A percentile compares a stretch with the other conserved stretches of the same genome.
These are phyloP conservation scores for Apiotrichum laibachii DNA, from an alignment of 1,284 basidiomycete species.

Conservation along the genomic window DNA sequence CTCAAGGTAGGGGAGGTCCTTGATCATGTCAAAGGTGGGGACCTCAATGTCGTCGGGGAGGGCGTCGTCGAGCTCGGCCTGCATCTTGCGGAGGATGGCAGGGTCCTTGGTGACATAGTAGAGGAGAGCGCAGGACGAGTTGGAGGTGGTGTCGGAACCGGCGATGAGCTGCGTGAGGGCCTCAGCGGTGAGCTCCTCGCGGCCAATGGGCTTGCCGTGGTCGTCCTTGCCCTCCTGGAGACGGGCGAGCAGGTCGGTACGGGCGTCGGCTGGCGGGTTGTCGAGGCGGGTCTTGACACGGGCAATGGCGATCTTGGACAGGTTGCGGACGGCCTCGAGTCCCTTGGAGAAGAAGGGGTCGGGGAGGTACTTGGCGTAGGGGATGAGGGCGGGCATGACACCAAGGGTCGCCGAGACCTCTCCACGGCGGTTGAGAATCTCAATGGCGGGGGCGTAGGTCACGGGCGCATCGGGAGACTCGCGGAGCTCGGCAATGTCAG, in stretches of 20 bases:
- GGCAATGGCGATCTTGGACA: slow-evolving; percentile 78
- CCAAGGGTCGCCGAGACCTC: slow-evolving; percentile 84
- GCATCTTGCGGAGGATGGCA: slow-evolving; percentile 65
- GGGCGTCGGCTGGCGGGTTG: slow-evolving; percentile 54
- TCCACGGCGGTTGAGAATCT: slow-evolving; percentile 84
- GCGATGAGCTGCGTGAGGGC: slow-evolving; percentile 82
- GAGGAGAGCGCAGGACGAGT: slow-evolving; percentile 79
- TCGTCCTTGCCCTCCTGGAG: slow-evolving; percentile 74
- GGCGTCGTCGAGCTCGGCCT: slow-evolving; percentile 74
- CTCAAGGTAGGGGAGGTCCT: slow-evolving; percentile 69
- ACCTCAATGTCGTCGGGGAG: slow-evolving; percentile 61
- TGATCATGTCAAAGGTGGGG: slow-evolving; percentile 59
- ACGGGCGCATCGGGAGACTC: slow-evolving; percentile 44
- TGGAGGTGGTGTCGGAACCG: slow-evolving; percentile 60
- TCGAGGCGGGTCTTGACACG: slow-evolving; percentile 72
- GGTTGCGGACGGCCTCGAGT: slow-evolving; percentile 64
- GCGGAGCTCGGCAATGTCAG: slow-evolving; percentile 68
- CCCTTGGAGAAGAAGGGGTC: slow-evolving; percentile 68
- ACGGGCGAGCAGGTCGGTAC: slow-evolving; percentile 75
- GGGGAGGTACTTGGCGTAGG: slow-evolving; percentile 63
- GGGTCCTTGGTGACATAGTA: slow-evolving; percentile 74
- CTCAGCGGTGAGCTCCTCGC: slow-evolving; percentile 74
- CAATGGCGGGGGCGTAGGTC: slow-evolving; percentile 69
- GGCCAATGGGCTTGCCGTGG: slow-evolving; percentile 57
- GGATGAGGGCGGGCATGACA: slow-evolving; percentile 63